Percentiles rank a stretch among this genome's conserved stretches.
phyloP scores from a whole-genome alignment of 2,329 filamentous ascomycete genomes.

The Paraphoma chrysanthemicola region DNA sequence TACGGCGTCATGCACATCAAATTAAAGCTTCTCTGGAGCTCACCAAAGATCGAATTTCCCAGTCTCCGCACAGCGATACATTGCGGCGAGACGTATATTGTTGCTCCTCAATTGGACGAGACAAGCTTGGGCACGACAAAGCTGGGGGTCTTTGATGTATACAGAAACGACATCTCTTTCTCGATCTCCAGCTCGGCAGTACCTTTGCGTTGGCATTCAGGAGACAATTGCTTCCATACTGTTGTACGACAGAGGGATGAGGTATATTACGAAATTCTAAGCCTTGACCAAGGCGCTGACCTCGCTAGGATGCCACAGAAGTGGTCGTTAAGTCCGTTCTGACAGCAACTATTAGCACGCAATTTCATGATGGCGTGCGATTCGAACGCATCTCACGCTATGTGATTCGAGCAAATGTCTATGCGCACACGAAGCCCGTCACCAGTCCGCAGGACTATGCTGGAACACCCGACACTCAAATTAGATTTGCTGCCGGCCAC shows the following conservation, averaged over 20 bases:
- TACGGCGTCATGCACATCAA: slow-evolving; percentile 15
- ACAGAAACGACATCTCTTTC: slow-evolving; percentile 13
- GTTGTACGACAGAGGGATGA: neutral
- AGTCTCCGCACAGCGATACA: slow-evolving; percentile 14
- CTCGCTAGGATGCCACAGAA: too few relatives aligned
- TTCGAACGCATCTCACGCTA: slow-evolving; percentile 42
- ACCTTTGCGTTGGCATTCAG: slow-evolving; percentile 26
- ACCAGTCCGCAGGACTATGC: neutral
- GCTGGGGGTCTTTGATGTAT: neutral
- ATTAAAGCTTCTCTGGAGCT: slow-evolving; percentile 29
- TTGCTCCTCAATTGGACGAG: slow-evolving; percentile 19
- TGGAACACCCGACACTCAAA: too few relatives aligned
- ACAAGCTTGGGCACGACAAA: neutral
- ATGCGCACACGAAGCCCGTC: neutral
- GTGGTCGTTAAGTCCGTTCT: slow-evolving; percentile 17
- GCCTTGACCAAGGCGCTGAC: too few relatives aligned
- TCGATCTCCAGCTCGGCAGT: slow-evolving; percentile 11
- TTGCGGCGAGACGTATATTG: slow-evolving; percentile 25
- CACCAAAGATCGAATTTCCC: slow-evolving; percentile 26
- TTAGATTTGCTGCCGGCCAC: too few relatives aligned
- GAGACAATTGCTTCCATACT: slow-evolving; percentile 25
- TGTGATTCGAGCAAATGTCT: slow-evolving; percentile 25
- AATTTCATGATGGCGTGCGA: slow-evolving; percentile 33
- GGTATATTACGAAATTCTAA: neutral
- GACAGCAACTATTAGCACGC: slow-evolving; percentile 16